Base-by-base conservation (phyloP, 2,329 filamentous ascomycete species). In the Alternaria ventricosa region DNA sequence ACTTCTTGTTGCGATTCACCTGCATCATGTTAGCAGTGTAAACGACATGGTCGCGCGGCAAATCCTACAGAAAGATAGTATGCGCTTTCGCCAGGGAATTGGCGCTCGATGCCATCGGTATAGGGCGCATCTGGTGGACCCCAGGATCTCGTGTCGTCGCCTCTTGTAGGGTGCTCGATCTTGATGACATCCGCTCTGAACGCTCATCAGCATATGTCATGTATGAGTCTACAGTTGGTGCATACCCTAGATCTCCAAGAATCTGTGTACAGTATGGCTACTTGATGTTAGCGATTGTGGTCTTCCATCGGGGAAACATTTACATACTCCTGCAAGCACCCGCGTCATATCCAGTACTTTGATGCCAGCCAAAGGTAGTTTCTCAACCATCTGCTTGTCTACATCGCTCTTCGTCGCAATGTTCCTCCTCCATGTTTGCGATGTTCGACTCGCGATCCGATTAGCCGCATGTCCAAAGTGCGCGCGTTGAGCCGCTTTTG, bases 201-300 rank as follows among this genome's bases (percentile, higher is more conserved):
- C 63, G 64, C 30, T 28, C 61, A 13, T 71, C 33, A 65, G 65
- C 59, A 70, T 54, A 33, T n/a, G 28, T 28, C 3, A 10, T 45
- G 9, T 20, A 10, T 2, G 23, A 20, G 20, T 41, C 8, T 47
- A 8, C 22, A 73, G 63, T 18, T 7, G 18, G 3, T 45, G 30
- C 72, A 53, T 88, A 97, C 95, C 95, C 96, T 70, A 98, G 86
- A 81, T 99, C 96, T 57, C 94, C 96, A 7, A 99, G 83, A 57
- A 99, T 97, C 79, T 99, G 96, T 41, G 96, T 98, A 75, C 94
- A 97, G 77, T 97, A 98, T 69, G 96, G 96, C 93, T 97, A 75
- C 18, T 64, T 36, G n/a, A 12, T 45, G 65, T 77, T 62, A 77
- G 65, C 57, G 30, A 30, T 25, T 15, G 54, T 59, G 10, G 20